These are phyloP conservation scores for Tympanopsis confertula DNA, from an alignment of 2,329 filamentous ascomycete genomes.

Conservation along the genomic window DNA sequence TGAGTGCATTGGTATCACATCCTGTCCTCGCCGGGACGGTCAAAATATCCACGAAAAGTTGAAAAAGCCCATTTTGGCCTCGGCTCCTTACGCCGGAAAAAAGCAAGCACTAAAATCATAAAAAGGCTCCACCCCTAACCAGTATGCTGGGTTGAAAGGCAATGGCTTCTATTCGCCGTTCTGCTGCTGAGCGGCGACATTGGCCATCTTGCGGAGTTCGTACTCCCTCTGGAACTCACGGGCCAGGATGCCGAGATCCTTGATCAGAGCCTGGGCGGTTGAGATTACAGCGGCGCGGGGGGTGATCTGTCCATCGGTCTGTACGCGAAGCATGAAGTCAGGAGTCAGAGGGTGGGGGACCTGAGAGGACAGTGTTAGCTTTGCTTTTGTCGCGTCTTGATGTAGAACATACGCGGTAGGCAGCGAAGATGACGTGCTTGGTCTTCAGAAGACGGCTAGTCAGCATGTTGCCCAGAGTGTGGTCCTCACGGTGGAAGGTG, in stretches of 20 bases:
- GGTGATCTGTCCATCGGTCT: neutral
- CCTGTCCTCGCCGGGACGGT: too few relatives aligned
- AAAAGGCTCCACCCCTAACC: too few relatives aligned
- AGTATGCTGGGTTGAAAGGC: too few relatives aligned
- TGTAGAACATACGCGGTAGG: neutral
- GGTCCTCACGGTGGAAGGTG: neutral
- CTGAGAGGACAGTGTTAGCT: neutral
- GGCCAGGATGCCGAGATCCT: neutral
- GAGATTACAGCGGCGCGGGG: neutral
- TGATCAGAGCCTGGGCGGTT: neutral
- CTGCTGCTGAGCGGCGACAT: neutral
- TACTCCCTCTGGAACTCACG: neutral
- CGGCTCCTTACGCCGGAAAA: too few relatives aligned
- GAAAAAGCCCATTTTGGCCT: too few relatives aligned
- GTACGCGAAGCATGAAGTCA: neutral
- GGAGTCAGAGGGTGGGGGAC: neutral
- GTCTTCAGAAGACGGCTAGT: neutral
- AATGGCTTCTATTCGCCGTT: too few relatives aligned
- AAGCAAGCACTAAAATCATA: too few relatives aligned
- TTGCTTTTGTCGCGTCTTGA: neutral
- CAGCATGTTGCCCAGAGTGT: neutral
- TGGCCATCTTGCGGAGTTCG: neutral
- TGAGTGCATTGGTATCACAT: too few relatives aligned
- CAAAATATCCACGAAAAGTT: too few relatives aligned
- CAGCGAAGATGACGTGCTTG: neutral